Percentiles rank a stretch among this genome's conserved stretches.
phyloP scores from a whole-genome alignment of 495 filamentous ascomycete species.

The Penicillium angulare region DNA sequence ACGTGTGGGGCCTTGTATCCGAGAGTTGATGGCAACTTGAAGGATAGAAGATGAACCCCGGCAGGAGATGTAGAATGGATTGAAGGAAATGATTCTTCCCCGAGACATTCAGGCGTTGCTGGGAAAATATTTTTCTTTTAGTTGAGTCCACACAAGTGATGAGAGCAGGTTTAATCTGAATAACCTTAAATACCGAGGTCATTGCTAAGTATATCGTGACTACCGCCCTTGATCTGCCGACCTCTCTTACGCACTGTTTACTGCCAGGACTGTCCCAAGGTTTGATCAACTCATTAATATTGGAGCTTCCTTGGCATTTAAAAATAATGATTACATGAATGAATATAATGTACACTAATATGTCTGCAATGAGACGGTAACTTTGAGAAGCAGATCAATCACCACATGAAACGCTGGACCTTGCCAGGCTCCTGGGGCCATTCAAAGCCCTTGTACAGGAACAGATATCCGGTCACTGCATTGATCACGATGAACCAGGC shows the following conservation, averaged over 20 bases:
- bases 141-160: too few relatives aligned
- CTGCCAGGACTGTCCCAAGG: too few relatives aligned
- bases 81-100: neutral
- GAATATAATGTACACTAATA: conserved; percentile 15
- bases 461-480: conserved; percentile 71
- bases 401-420: conserved; percentile 95
- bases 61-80: neutral
- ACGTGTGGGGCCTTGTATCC: neutral
- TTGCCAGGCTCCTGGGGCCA: conserved; percentile 79
- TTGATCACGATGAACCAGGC: conserved; percentile 76
- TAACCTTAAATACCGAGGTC: too few relatives aligned
- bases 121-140: too few relatives aligned
- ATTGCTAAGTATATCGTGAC: too few relatives aligned
- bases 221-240: too few relatives aligned
- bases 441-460: conserved; percentile 73
- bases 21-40: too few relatives aligned
- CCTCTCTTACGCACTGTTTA: too few relatives aligned
- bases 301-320: too few relatives aligned
- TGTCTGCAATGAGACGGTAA: neutral
- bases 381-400: conserved; percentile 5
- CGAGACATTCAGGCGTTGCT: neutral
- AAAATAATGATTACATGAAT: too few relatives aligned
- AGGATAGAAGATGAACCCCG: neutral
- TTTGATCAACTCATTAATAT: too few relatives aligned
- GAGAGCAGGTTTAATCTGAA: too few relatives aligned